phyloP scores from a whole-genome alignment of 495 filamentous ascomycete species.

The Lophiostoma macrostomum region DNA sequence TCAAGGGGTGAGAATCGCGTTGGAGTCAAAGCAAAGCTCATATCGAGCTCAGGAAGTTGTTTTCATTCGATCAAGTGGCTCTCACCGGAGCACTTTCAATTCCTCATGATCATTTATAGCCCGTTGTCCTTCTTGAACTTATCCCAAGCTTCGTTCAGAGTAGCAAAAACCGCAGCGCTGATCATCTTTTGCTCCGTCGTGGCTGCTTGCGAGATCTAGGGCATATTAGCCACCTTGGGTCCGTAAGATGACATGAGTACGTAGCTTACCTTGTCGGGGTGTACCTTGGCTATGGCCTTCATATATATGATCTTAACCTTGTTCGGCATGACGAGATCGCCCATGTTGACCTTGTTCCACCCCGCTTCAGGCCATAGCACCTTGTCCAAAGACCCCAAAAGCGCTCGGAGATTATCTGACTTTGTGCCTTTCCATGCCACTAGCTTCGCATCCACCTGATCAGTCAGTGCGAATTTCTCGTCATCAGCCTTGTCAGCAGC shows the following conservation, averaged over 20 bases:
- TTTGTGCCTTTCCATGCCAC: slow-evolving; percentile 81
- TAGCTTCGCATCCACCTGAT: slow-evolving; percentile 76
- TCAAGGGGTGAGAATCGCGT: too few relatives aligned
- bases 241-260: slow-evolving; percentile 6
- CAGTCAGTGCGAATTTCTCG: slow-evolving; percentile 85
- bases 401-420: slow-evolving; percentile 83
- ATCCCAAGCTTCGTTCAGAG: slow-evolving; percentile 97
- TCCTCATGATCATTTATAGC: slow-evolving; percentile 45
- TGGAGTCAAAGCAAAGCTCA: not conserved
- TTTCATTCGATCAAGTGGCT: not conserved
- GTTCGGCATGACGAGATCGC: slow-evolving; percentile 80
- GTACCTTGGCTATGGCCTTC: slow-evolving; percentile 97
- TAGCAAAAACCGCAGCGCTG: slow-evolving; percentile 82
- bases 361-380: slow-evolving; percentile 89
- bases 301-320: slow-evolving; percentile 98
- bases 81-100: not conserved
- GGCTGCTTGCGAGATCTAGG: slow-evolving; percentile 77
- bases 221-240: not conserved
- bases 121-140: slow-evolving; percentile 92
- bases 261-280: slow-evolving; percentile 89
- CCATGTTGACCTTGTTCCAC: slow-evolving; percentile 96
- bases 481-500: slow-evolving; percentile 80
- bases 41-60: not conserved
- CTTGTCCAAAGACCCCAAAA: slow-evolving; percentile 81
- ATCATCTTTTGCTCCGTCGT: slow-evolving; percentile 96